phyloP scores from a whole-genome alignment of 805 yeast genomes.

The Saccharomycopsis amapae region DNA sequence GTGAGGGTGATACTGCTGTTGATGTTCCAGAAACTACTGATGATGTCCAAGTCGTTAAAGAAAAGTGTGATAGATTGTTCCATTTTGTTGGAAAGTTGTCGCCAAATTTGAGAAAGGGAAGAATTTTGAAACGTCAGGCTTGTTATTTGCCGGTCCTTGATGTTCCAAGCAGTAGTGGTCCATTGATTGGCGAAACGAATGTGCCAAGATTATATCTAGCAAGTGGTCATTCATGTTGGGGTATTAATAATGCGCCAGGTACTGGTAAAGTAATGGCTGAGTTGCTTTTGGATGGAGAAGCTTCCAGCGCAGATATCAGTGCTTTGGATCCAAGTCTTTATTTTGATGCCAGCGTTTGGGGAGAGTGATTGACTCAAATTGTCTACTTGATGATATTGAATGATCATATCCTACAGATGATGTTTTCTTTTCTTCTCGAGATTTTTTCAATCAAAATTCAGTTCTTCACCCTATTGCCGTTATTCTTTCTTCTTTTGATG shows the following conservation, averaged over 20 bases:
- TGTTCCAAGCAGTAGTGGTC: conserved; percentile 88
- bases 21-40: conserved; percentile 92
- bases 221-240: conserved; percentile 98
- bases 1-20: conserved; percentile 89
- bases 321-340: conserved; percentile 81
- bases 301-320: conserved; percentile 66
- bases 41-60: conserved; percentile 81
- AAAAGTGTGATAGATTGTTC: conserved; percentile 83
- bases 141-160: conserved; percentile 93
- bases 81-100: conserved; percentile 72
- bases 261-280: conserved; percentile 94
- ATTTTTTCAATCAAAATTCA: too few species aligned
- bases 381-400: too few species aligned
- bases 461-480: too few species aligned
- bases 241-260: conserved; percentile 95
- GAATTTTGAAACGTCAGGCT: conserved; percentile 78
- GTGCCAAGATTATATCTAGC: conserved; percentile 73
- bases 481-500: too few species aligned
- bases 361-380: too few species aligned
- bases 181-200: conserved; percentile 89
- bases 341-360: conserved; percentile 59
- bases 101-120: conserved; percentile 63
- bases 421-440: too few species aligned
- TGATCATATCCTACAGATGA: too few species aligned
- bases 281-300: conserved; percentile 74